Conservation (phyloP, 805 yeast genomes). For the Myxozyma lipomycoides region DNA sequence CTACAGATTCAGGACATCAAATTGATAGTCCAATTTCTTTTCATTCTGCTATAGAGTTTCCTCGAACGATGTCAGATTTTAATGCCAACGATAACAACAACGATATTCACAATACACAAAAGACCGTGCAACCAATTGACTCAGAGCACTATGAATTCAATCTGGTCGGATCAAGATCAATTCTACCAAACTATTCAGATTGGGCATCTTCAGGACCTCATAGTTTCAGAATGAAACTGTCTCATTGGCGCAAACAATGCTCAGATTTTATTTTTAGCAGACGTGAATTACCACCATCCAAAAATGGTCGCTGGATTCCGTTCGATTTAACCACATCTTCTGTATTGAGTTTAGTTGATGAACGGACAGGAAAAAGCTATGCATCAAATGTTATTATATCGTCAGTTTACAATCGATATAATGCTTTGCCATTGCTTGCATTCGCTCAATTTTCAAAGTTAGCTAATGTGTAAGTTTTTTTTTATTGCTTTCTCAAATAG, state of each 20-base stretch:
- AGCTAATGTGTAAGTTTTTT: slow-evolving; percentile 58
- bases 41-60: too few relatives aligned
- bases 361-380: slow-evolving; percentile 61
- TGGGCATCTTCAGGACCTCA: slow-evolving; percentile 29
- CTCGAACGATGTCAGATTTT: too few relatives aligned
- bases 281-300: slow-evolving; percentile 46
- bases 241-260: slow-evolving; percentile 8
- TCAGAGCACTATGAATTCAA: neutral
- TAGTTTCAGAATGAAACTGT: slow-evolving; percentile 11
- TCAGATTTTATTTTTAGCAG: slow-evolving; percentile 33
- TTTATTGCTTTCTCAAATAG: neutral
- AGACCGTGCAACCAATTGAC: neutral
- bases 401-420: slow-evolving; percentile 73
- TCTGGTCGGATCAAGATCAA: neutral
- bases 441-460: slow-evolving; percentile 87
- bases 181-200: slow-evolving; percentile 31
- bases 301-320: slow-evolving; percentile 75
- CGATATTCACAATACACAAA: slow-evolving; percentile 11
- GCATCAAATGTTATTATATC: slow-evolving; percentile 71
- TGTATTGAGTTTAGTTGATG: slow-evolving; percentile 52
- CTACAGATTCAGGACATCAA: slow-evolving; percentile 24
- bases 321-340: slow-evolving; percentile 46
- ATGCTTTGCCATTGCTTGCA: slow-evolving; percentile 84
- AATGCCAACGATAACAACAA: too few relatives aligned
- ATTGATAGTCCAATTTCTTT: slow-evolving; percentile 2